phyloP scores from a whole-genome alignment of 768 basidiomycete genomes.

The Cantharellus anzutake region DNA sequence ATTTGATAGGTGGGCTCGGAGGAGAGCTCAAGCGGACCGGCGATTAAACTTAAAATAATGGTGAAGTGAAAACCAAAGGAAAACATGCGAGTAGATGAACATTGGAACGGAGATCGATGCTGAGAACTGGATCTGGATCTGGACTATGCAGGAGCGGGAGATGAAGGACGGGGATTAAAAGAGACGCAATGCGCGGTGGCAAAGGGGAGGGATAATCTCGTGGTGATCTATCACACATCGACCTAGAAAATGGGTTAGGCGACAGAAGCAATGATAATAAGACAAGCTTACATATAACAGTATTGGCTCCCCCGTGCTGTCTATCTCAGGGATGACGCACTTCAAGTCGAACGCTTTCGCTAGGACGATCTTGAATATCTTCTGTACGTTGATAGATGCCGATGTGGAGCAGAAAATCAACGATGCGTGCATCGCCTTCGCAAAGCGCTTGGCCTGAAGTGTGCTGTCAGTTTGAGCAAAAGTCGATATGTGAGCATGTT shows the following conservation, averaged over 20 bases:
- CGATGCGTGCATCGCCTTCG: conserved; percentile 98
- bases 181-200: conserved; percentile 34
- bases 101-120: no score
- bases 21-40: no score
- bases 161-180: no score
- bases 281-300: conserved; percentile 51
- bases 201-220: conserved; percentile 30
- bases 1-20: no score
- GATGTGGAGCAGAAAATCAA: conserved; percentile 98
- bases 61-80: no score
- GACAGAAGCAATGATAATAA: no score
- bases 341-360: conserved; percentile 97
- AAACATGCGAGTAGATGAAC: no score
- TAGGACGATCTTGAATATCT: conserved; percentile 96
- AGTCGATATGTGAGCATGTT: background rate
- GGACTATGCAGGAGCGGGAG: no score
- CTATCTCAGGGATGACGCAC: conserved; percentile 96
- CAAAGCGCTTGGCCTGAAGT: conserved; percentile 82
- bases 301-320: conserved; percentile 89
- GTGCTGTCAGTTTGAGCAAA: background rate
- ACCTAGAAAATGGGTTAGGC: conserved; percentile 23
- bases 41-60: no score
- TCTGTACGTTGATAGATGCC: conserved; percentile 98
- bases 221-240: conserved; percentile 24
- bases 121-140: no score